Percentiles rank a stretch among this genome's conserved stretches.
These are phyloP conservation scores for Desmodesmus armatus DNA, from an alignment of 139 green algal species.

Conservation along the genomic window DNA sequence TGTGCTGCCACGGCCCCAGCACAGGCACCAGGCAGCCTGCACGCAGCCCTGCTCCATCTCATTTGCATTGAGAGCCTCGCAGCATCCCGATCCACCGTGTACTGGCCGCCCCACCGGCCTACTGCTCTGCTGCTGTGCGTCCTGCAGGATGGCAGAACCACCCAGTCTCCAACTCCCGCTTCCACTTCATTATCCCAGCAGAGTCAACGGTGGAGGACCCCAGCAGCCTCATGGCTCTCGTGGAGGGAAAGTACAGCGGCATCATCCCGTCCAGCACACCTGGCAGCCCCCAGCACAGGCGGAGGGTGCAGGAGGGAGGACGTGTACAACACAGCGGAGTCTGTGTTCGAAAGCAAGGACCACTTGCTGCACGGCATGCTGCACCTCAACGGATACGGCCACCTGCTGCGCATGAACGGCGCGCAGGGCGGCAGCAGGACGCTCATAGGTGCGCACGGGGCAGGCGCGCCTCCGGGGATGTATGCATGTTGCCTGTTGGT, in stretches of 20 bases:
- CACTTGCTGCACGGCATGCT: conserved; percentile 94
- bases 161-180: conserved; percentile 79
- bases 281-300: conserved; percentile 6
- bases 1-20: too few relatives aligned
- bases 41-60: too few relatives aligned
- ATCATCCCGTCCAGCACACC: neutral
- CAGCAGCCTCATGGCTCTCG: conserved; percentile 58
- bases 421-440: conserved; percentile 42
- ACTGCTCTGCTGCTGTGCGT: too few relatives aligned
- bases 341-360: conserved; percentile 78
- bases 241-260: conserved; percentile 50
- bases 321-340: conserved; percentile 64
- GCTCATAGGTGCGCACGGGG: conserved; percentile 17
- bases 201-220: conserved; percentile 60
- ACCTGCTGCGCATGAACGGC: conserved; percentile 83
- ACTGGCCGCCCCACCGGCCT: too few relatives aligned
- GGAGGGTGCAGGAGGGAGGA: conserved; percentile 32
- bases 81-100: too few relatives aligned
- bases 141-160: conserved; percentile 90
- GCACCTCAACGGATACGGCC: conserved; percentile 95
- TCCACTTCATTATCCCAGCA: conserved; percentile 91
- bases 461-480: too few relatives aligned
- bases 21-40: too few relatives aligned
- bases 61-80: too few relatives aligned
- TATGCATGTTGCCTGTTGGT: too few relatives aligned